Evolutionary conservation across 2,329 filamentous ascomycete species (phyloP).

Genomic region (Arthrobotrys pseudoclavata): DNA sequence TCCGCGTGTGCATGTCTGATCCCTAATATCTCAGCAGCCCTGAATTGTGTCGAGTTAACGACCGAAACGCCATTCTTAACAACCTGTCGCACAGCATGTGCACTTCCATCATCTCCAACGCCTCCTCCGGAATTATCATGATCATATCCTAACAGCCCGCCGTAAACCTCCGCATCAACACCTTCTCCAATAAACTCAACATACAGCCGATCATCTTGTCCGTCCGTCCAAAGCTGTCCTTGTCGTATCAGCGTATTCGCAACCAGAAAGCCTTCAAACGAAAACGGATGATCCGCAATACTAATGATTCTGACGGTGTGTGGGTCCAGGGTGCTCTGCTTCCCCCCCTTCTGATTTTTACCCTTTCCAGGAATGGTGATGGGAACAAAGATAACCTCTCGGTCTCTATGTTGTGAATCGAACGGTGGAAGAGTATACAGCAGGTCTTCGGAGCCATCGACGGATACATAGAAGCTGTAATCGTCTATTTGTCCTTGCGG

Average conservation of each 20-base stretch:
- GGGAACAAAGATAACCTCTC: slow-evolving; percentile 57
- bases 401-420: slow-evolving; percentile 48
- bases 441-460: slow-evolving; percentile 62
- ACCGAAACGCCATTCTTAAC: slow-evolving; percentile 54
- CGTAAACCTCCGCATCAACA: slow-evolving; percentile 60
- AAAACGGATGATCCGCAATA: slow-evolving; percentile 61
- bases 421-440: slow-evolving; percentile 61
- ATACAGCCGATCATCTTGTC: slow-evolving; percentile 60
- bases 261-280: slow-evolving; percentile 62
- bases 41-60: slow-evolving; percentile 61
- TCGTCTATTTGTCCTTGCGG: slow-evolving; percentile 60
- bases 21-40: slow-evolving; percentile 60
- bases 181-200: slow-evolving; percentile 62
- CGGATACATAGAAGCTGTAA: slow-evolving; percentile 62
- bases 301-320: slow-evolving; percentile 62
- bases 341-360: slow-evolving; percentile 12
- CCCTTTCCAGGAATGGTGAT: slow-evolving; percentile 47
- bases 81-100: slow-evolving; percentile 47
- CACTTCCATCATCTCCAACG: slow-evolving; percentile 43
- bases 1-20: slow-evolving; percentile 62
- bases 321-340: slow-evolving; percentile 53
- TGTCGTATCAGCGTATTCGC: slow-evolving; percentile 61
- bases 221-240: slow-evolving; percentile 60
- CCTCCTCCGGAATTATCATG: slow-evolving; percentile 46
- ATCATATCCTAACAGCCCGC: slow-evolving; percentile 58